Percentiles rank a stretch among this genome's conserved stretches.
These are phyloP conservation scores for Juglanconis oblonga DNA, from an alignment of 2,329 filamentous ascomycete species.

Conservation along the genomic window DNA sequence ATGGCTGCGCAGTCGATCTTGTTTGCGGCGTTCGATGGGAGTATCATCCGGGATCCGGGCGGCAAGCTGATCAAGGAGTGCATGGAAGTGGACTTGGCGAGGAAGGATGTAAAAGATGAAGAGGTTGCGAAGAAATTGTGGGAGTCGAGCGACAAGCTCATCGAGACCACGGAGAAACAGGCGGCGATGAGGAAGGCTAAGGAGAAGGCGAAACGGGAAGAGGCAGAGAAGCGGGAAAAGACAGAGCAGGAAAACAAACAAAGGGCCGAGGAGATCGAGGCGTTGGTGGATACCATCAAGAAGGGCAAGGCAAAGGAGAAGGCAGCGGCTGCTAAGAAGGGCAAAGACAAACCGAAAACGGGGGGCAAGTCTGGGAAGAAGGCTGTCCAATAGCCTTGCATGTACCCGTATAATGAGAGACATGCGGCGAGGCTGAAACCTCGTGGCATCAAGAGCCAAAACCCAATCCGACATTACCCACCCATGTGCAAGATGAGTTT, in stretches of 20 bases:
- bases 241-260: conserved; percentile 27
- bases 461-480: not conserved
- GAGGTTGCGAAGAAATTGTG: conserved; percentile 79
- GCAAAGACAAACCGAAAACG: conserved; percentile 21
- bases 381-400: conserved; percentile 5
- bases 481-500: not conserved
- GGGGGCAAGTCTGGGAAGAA: conserved; percentile 19
- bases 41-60: conserved; percentile 61
- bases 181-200: conserved; percentile 57
- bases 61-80: conserved; percentile 87
- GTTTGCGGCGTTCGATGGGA: conserved; percentile 78
- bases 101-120: conserved; percentile 75
- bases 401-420: not conserved
- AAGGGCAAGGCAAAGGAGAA: conserved; percentile 35
- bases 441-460: not conserved
- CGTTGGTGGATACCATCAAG: conserved; percentile 43
- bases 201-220: conserved; percentile 34
- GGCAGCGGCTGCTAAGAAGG: conserved; percentile 30
- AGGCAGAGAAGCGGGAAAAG: conserved; percentile 33
- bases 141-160: conserved; percentile 82
- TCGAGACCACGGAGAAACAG: conserved; percentile 78
- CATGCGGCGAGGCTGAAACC: not conserved
- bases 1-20: conserved; percentile 86
- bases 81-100: conserved; percentile 67
- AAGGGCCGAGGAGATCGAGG: conserved; percentile 29